Evolutionary conservation across 768 basidiomycete species (phyloP).

Genomic region (Calocybe indica): DNA sequence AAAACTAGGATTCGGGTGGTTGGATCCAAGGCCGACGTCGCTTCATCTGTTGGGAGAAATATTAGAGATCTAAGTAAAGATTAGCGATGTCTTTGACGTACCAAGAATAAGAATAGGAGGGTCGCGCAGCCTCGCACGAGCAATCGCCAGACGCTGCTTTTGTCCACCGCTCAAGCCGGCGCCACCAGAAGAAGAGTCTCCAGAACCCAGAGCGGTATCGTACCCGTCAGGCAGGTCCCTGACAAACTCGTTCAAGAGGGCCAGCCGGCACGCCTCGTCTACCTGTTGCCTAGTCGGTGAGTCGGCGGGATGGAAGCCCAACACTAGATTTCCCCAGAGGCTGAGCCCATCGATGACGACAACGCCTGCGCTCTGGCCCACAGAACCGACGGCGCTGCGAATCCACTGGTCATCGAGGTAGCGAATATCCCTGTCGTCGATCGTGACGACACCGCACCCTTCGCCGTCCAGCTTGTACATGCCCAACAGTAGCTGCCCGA

Average conservation of each 20-base stretch:
- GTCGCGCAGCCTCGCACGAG: slow-evolving; percentile 78
- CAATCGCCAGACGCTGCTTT: slow-evolving; percentile 85
- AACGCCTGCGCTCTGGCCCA: slow-evolving; percentile 63
- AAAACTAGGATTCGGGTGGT: slow-evolving; percentile 85
- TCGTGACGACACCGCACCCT: slow-evolving; percentile 48
- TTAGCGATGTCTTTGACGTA: slow-evolving; percentile 30
- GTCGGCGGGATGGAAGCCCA: slow-evolving; percentile 34
- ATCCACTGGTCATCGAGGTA: slow-evolving; percentile 71
- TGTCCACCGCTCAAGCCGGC: slow-evolving; percentile 87
- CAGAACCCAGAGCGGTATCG: slow-evolving; percentile 68
- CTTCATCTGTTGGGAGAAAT: slow-evolving; percentile 50
- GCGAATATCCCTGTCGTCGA: slow-evolving; percentile 79
- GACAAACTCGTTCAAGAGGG: slow-evolving; percentile 86
- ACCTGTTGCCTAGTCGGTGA: slow-evolving; percentile 50
- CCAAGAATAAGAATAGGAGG: slow-evolving; percentile 89
- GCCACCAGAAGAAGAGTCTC: slow-evolving; percentile 35
- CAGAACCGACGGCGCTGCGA: slow-evolving; percentile 63
- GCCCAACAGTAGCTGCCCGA: slow-evolving; percentile 75
- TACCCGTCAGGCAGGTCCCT: slow-evolving; percentile 82
- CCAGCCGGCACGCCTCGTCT: slow-evolving; percentile 74
- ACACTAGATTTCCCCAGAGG: slow-evolving; percentile 82
- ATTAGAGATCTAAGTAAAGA: slow-evolving; percentile 22
- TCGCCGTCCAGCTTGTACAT: slow-evolving; percentile 58
- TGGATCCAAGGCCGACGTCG: slow-evolving; percentile 80
- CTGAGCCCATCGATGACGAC: slow-evolving; percentile 76